Percentiles rank a stretch among this genome's conserved stretches.
Conservation (phyloP, 2,329 filamentous ascomycete species). For the Mycosphaerella sp. region DNA sequence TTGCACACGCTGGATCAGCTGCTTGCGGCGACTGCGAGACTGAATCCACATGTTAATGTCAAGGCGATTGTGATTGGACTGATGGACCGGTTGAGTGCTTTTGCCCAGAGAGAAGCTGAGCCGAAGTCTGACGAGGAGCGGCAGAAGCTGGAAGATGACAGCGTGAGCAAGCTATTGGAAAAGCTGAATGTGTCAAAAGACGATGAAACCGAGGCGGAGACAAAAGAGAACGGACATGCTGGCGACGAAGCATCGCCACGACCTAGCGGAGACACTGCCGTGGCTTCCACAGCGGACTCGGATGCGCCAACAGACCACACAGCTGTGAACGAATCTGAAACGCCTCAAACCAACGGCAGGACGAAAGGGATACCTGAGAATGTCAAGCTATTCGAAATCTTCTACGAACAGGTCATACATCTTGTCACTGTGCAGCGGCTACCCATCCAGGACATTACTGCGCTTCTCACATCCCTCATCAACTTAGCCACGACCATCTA, state of each 20-base stretch:
- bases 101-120: slow-evolving; percentile 82
- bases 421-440: slow-evolving; percentile 86
- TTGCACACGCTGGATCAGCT: slow-evolving; percentile 94
- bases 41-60: slow-evolving; percentile 95
- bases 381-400: slow-evolving; percentile 91
- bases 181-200: slow-evolving; percentile 66
- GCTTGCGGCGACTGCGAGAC: slow-evolving; percentile 80
- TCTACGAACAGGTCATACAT: slow-evolving; percentile 92
- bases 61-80: slow-evolving; percentile 97
- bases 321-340: slow-evolving; percentile 24
- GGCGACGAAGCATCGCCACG: slow-evolving; percentile 17
- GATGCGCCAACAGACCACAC: slow-evolving; percentile 16
- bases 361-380: slow-evolving; percentile 61
- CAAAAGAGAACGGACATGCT: slow-evolving; percentile 29
- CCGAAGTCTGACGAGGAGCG: slow-evolving; percentile 64
- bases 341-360: slow-evolving; percentile 40
- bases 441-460: slow-evolving; percentile 90
- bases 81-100: slow-evolving; percentile 93
- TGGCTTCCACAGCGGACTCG: slow-evolving; percentile 27
- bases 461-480: slow-evolving; percentile 83
- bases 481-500: slow-evolving; percentile 97
- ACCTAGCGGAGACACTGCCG: slow-evolving; percentile 22
- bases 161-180: slow-evolving; percentile 69
- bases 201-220: slow-evolving; percentile 28
- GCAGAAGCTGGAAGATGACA: slow-evolving; percentile 76